A percentile compares a stretch with the other conserved stretches of the same genome.
These are phyloP conservation scores for Leccinum pachyderme DNA, from an alignment of 1,284 basidiomycete species.

Conservation along the genomic window DNA sequence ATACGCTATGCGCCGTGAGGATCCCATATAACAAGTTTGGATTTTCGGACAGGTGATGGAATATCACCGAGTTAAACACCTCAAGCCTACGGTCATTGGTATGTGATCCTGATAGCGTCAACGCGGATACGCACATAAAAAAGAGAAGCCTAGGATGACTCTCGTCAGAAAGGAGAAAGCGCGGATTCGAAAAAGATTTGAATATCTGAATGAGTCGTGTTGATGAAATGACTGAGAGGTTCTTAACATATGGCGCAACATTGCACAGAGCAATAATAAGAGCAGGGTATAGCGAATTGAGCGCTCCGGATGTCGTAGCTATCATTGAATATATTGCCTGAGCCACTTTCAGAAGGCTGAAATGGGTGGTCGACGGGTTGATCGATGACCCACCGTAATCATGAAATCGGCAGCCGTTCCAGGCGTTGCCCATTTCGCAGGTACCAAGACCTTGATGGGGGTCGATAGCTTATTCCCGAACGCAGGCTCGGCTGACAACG, in stretches of 20 bases:
- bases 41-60: conserved; percentile 72
- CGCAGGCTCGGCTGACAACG: conserved; percentile 78
- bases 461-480: conserved; percentile 71
- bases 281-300: conserved; percentile 87
- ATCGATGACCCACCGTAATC: conserved; percentile 62
- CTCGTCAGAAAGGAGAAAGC: conserved; percentile 90
- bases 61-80: conserved; percentile 82
- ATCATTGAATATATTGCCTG: conserved; percentile 87
- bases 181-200: conserved; percentile 84
- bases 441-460: conserved; percentile 62
- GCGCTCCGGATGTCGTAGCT: conserved; percentile 79
- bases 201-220: conserved; percentile 85
- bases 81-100: conserved; percentile 65
- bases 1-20: conserved; percentile 75
- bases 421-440: conserved; percentile 69
- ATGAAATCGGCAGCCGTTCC: conserved; percentile 86
- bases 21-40: conserved; percentile 88
- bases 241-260: conserved; percentile 80
- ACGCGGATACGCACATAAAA: conserved; percentile 63
- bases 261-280: conserved; percentile 90
- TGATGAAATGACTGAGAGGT: conserved; percentile 79
- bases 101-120: neutral
- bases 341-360: conserved; percentile 10
- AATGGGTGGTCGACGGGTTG: neutral
- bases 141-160: conserved; percentile 90